Evolutionary conservation across 2,329 filamentous ascomycete species (phyloP).

Genomic region (Botrytis porri): DNA sequence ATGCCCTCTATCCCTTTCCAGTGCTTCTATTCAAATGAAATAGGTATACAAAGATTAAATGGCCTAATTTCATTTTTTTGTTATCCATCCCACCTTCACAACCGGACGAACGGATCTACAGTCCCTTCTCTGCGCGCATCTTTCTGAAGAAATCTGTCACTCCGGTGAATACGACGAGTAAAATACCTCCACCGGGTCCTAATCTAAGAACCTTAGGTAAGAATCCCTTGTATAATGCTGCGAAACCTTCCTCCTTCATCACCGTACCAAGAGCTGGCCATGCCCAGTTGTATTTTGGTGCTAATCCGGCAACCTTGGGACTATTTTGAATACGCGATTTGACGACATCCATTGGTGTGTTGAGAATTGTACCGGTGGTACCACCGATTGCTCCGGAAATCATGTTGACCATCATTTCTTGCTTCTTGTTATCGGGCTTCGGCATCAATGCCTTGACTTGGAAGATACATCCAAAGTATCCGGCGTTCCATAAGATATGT

Average conservation of each 20-base stretch:
- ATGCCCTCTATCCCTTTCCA: neutral
- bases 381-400: conserved; percentile 84
- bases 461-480: conserved; percentile 98
- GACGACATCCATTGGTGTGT: conserved; percentile 96
- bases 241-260: conserved; percentile 88
- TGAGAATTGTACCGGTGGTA: conserved; percentile 84
- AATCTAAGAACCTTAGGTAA: conserved; percentile 85
- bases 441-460: conserved; percentile 87
- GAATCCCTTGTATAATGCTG: conserved; percentile 96
- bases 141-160: conserved; percentile 91
- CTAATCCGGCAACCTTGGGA: conserved; percentile 72
- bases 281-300: conserved; percentile 98
- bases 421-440: conserved; percentile 72
- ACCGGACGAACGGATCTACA: neutral
- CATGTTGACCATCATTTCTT: conserved; percentile 83
- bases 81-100: neutral
- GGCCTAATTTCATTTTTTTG: neutral
- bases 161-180: conserved; percentile 82
- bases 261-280: conserved; percentile 84
- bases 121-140: conserved; percentile 39
- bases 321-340: conserved; percentile 98
- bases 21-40: neutral
- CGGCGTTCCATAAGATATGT: conserved; percentile 89
- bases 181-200: conserved; percentile 62
- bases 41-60: neutral